Evolutionary conservation across 306 rosid species (phyloP), one percentile per base, ranked within the genome.

Genomic region (Dryas drummondii): DNA sequence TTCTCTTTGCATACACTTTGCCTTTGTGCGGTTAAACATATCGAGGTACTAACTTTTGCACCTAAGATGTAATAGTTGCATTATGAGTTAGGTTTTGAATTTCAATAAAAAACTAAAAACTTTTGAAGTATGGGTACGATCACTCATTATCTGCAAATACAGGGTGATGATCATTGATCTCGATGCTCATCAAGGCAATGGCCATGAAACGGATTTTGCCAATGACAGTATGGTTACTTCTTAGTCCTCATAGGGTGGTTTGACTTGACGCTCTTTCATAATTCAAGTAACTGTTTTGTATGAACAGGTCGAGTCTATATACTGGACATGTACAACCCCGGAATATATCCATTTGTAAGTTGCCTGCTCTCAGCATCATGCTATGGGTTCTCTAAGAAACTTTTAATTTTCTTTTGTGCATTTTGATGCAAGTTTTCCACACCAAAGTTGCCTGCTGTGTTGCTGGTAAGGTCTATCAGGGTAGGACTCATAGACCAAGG

Each of bases 181-280:
- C 69, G 98, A 94, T 81, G 98, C 97, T 78, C 98, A 91, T 86
- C 97, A 94, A 94, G 98, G 98, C 82, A 90, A 94, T 77, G 98
- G 98, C 75, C 94, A 90, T 74, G 98, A 90, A 81, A 84, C 69
- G 73, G 98, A 91, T 88, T 94, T 94, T 68, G 74, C 88, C 40
- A 50, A 76, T 70, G 96, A 94, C 63, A 80, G 97, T 91, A 89
- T 50, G 96, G 58, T 78, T 87, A 78, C 83, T 74, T 60, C 11
- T 40, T 73, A 63, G 55, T 57, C 67, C 48, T 62, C 52, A n/a
- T 62, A 26, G 69, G 53, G 54, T 78, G 51, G 74, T 79, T 87
- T 74, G 27, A 68, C 59, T 82, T 54, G 46, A 64, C 61, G 78
- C 79, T 63, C 64, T 48, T 59, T 37, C 57, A 26, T 16, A 41